Evolutionary conservation across 176 grass and related monocot genomes (phyloP), one percentile per base, ranked within the genome.

Genomic region (Avena sativa): DNA sequence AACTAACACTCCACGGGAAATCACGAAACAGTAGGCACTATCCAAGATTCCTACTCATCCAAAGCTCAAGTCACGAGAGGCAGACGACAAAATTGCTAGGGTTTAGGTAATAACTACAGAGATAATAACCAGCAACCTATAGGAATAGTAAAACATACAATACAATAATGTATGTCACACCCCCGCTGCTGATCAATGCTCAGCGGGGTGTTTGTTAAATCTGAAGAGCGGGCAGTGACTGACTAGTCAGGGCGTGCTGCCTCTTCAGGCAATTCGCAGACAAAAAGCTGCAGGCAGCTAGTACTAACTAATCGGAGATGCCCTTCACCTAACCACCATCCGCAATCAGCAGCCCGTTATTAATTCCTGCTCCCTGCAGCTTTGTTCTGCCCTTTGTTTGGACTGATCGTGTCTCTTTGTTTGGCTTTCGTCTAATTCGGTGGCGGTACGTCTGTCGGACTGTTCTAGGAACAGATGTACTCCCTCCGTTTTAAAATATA

Each of bases 391-490:
- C 20, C 40, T 43, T 43, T 40, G 38, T 74, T 74, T 81, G 9
- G 30, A 71, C 36, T 40, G 2, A 34, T 48, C 12, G 1, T 20
- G 1, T 67, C 9, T 76, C 74, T 34, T 55, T 1, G 25, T 67
- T 30, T 20, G 3, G 5, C 62, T 62, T 62, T 17, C 4, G 60
- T 67, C 34, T 70, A 43, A 34, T 58, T 73, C 46, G 67, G 59
- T 47, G 52, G 52, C 40, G 67, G 44, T 55, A 83, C 67, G 23
- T 74, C 52, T 58, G 51, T 55, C 26, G 48, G 73, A 70, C 66
- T 20, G 15, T 66, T 81, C 60, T 2, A 25, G 13, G 12, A 14
- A 20, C 15, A 28, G 14, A 50, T 43, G 1, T 32, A 32, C 30
- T 32, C 30, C 2, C 2, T 32, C 30, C 1, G 2, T 32, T 2